A percentile compares a stretch with the other conserved stretches of the same genome.
Evolutionary conservation across 441 rosid species (phyloP).

Genomic region (Syzygium malaccense): DNA sequence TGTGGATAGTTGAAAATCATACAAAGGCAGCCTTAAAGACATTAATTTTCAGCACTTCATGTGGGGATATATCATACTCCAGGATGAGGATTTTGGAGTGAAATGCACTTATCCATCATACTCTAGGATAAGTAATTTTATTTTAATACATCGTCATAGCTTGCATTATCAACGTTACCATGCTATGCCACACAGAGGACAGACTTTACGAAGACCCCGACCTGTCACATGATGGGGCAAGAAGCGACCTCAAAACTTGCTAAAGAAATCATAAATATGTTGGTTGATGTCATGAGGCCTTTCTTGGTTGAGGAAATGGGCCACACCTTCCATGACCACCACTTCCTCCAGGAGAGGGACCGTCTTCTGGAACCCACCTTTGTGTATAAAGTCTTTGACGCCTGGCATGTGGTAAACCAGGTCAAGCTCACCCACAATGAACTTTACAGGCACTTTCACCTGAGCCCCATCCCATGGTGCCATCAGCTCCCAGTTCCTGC

Average conservation of each 20-base stretch:
- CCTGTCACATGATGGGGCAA: neutral
- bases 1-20: neutral
- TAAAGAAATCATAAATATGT: neutral
- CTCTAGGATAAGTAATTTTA: neutral
- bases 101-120: neutral
- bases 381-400: neutral
- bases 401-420: neutral
- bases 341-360: slow-evolving; percentile 4
- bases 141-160: neutral
- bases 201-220: neutral
- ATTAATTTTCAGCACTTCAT: neutral
- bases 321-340: slow-evolving; percentile 6
- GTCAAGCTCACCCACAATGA: slow-evolving; percentile 7
- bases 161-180: neutral
- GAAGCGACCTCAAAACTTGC: neutral
- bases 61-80: neutral
- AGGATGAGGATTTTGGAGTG: neutral
- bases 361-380: neutral
- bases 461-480: slow-evolving; percentile 2
- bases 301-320: slow-evolving; percentile 6
- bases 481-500: slow-evolving; percentile 11
- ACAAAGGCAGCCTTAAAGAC: neutral
- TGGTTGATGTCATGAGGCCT: neutral
- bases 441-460: slow-evolving; percentile 1
- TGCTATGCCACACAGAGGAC: neutral